phyloP scores from a whole-genome alignment of 495 filamentous ascomycete genomes.

The Daldinia childiae region DNA sequence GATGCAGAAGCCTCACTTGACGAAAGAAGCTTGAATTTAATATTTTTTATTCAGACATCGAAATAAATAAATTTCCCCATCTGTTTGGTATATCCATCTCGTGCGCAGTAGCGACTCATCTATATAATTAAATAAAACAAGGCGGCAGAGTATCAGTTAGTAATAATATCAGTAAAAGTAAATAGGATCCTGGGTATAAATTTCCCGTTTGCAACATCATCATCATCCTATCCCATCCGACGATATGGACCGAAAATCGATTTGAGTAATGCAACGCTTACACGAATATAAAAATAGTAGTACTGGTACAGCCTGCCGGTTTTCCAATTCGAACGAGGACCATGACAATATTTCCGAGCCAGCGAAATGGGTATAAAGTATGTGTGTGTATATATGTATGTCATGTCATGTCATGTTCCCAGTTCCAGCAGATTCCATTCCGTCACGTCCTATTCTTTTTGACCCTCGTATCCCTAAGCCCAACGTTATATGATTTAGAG shows the following conservation, averaged over 20 bases:
- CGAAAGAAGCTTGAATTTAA: background rate
- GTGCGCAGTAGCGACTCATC: conserved; percentile 30
- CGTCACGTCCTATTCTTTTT: conserved; percentile 37
- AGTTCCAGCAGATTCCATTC: conserved; percentile 25
- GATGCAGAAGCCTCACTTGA: background rate
- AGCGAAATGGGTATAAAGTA: conserved; percentile 27
- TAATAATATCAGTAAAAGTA: conserved; percentile 7
- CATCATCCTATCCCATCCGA: conserved; percentile 11
- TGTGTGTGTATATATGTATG: conserved; percentile 17
- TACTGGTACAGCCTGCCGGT: conserved; percentile 39
- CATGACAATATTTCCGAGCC: conserved; percentile 19
- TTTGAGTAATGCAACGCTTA: conserved; percentile 33
- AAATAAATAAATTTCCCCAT: conserved; percentile 17
- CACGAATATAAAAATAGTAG: conserved; percentile 32
- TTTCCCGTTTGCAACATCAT: conserved; percentile 12
- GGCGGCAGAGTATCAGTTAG: conserved; percentile 5
- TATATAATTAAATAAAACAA: conserved; percentile 19
- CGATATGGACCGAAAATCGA: conserved; percentile 3
- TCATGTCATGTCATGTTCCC: conserved; percentile 26
- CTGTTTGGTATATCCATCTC: conserved; percentile 42
- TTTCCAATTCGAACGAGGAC: conserved; percentile 21
- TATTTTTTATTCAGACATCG: conserved; percentile 8
- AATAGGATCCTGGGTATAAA: conserved; percentile 7
- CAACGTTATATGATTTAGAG: conserved; percentile 26
- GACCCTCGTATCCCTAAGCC: conserved; percentile 33